Evolutionary conservation across 2,329 filamentous ascomycete genomes (phyloP).

Genomic region (Fusarium sp.): DNA sequence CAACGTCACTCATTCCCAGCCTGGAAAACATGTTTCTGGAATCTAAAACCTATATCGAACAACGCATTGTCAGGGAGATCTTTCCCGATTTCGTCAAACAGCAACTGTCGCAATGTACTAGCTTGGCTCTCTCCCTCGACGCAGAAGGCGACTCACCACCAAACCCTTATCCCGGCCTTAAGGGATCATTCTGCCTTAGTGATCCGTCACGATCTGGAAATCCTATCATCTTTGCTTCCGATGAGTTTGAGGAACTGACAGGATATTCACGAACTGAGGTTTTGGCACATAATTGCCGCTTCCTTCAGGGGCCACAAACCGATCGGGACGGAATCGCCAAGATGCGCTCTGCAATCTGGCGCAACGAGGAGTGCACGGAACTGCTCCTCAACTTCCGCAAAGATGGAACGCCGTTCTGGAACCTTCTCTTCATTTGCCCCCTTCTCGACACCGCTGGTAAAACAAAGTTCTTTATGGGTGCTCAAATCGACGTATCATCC

Average conservation of each 20-base stretch:
- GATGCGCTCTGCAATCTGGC: conserved; percentile 53
- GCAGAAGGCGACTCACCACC: conserved; percentile 41
- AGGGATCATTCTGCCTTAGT: conserved; percentile 66
- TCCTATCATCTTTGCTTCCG: conserved; percentile 59
- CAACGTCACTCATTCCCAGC: conserved; percentile 55
- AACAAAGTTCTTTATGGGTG: conserved; percentile 63
- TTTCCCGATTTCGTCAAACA: conserved; percentile 64
- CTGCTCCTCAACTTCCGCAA: conserved; percentile 62
- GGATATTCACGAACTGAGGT: conserved; percentile 59
- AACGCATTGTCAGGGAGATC: conserved; percentile 54
- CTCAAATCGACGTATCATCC: conserved; percentile 66
- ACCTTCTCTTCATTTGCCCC: conserved; percentile 63
- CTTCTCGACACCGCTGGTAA: conserved; percentile 59
- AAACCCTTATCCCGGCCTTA: conserved; percentile 61
- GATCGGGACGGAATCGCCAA: conserved; percentile 53
- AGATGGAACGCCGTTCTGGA: conserved; percentile 64
- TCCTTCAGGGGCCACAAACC: conserved; percentile 59
- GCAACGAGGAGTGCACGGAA: conserved; percentile 57
- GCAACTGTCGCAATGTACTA: conserved; percentile 58
- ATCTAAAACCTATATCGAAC: conserved; percentile 55
- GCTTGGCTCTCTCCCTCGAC: conserved; percentile 53
- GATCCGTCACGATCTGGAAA: conserved; percentile 61
- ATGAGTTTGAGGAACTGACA: conserved; percentile 62
- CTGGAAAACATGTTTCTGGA: conserved; percentile 57
- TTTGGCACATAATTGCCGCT: conserved; percentile 59